Evolutionary conservation across 2,329 filamentous ascomycete species (phyloP).

Genomic region (Paecilomyces fulvus): DNA sequence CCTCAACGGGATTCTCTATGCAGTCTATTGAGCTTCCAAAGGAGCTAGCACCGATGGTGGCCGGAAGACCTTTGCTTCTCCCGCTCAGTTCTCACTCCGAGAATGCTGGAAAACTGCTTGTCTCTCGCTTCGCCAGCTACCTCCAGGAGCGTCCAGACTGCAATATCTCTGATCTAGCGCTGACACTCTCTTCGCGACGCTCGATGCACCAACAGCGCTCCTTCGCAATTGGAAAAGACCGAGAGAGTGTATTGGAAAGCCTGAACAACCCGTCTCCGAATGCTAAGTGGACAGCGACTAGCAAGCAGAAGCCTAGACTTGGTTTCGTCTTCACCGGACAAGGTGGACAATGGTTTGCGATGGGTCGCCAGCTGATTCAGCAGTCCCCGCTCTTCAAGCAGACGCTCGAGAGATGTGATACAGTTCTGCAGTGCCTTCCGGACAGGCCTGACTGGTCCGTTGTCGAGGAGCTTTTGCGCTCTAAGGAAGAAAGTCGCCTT

Average conservation of each 20-base stretch:
- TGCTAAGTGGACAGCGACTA: neutral
- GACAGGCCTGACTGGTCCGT: conserved; percentile 12
- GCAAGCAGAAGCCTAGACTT: conserved; percentile 7
- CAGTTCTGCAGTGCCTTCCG: neutral
- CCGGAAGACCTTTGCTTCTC: neutral
- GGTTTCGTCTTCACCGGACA: conserved; percentile 21
- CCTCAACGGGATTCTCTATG: neutral
- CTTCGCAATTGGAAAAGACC: neutral
- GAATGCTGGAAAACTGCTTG: neutral
- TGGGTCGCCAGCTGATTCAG: conserved; percentile 11
- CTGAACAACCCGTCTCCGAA: neutral
- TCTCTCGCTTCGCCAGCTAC: neutral
- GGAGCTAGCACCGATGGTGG: neutral
- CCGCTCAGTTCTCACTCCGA: neutral
- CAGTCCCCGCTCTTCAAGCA: neutral
- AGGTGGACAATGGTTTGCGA: conserved; percentile 23
- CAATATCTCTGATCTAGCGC: neutral
- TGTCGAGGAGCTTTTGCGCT: conserved; percentile 10
- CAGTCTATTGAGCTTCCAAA: neutral
- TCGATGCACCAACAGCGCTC: neutral
- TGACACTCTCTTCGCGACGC: neutral
- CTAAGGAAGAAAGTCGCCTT: conserved; percentile 5
- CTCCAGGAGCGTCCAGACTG: neutral
- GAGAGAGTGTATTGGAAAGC: neutral
- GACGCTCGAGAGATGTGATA: neutral